Conservation (phyloP, 345 rosid species). For the Eucalyptus sideroxylon region DNA sequence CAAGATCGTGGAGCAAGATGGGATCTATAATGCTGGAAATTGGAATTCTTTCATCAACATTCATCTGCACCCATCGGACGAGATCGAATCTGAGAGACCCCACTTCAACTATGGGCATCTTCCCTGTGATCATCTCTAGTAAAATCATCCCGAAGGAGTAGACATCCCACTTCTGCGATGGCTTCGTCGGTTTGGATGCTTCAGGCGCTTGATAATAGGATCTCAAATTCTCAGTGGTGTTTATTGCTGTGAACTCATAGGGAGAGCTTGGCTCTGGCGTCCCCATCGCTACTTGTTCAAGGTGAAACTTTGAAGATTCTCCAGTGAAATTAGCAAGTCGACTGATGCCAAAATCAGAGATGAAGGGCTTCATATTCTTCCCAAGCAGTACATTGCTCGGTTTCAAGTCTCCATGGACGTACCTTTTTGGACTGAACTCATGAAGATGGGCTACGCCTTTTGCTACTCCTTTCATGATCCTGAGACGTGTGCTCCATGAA, state of each 20-base stretch:
- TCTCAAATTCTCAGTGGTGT: conserved; percentile 22
- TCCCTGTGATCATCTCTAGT: conserved; percentile 72
- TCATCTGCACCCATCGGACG: conserved; percentile 58
- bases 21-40: conserved; percentile 63
- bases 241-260: conserved; percentile 14
- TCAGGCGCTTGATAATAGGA: conserved; percentile 73
- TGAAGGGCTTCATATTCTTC: conserved; percentile 53
- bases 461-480: conserved; percentile 66
- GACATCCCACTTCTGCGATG: conserved; percentile 96
- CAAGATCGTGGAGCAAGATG: conserved; percentile 28
- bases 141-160: conserved; percentile 81
- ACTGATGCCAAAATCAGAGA: conserved; percentile 71
- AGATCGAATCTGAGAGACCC: conserved; percentile 41
- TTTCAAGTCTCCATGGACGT: conserved; percentile 78
- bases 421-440: conserved; percentile 62
- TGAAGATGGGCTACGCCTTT: conserved; percentile 70
- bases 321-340: conserved; percentile 53
- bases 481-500: conserved; percentile 55
- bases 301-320: conserved; percentile 11
- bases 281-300: conserved; percentile 7
- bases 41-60: conserved; percentile 48
- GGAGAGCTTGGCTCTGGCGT: conserved; percentile 47
- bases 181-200: conserved; percentile 47
- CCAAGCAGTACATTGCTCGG: conserved; percentile 78
- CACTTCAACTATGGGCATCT: conserved; percentile 33